A percentile compares a stretch with the other conserved stretches of the same genome.
phyloP scores from a whole-genome alignment of 306 rosid species.

The Pueraria montana region DNA sequence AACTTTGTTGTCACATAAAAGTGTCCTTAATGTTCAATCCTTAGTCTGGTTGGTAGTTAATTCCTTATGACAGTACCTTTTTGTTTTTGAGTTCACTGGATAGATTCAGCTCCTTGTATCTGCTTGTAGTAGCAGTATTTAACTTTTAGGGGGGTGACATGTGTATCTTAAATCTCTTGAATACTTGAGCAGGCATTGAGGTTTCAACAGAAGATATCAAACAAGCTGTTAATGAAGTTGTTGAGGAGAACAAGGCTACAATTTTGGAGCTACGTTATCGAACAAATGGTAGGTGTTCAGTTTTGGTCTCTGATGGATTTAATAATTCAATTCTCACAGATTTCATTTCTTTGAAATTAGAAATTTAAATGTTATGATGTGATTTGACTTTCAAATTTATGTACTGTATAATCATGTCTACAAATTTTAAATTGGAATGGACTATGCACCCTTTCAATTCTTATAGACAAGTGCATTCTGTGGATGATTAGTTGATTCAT shows the following conservation, averaged over 20 bases:
- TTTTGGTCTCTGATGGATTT: conserved; percentile 11
- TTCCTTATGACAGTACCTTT: conserved; percentile 1
- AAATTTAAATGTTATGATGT: neutral
- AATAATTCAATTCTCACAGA: conserved; percentile 16
- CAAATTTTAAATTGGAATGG: conserved; percentile 15
- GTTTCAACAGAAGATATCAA: conserved; percentile 81
- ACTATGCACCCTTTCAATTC: conserved; percentile 2
- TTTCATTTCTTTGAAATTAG: conserved; percentile 15
- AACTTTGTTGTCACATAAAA: neutral
- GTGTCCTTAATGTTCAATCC: conserved; percentile 20
- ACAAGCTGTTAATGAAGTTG: conserved; percentile 68
- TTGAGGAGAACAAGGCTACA: conserved; percentile 74
- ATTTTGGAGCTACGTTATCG: conserved; percentile 84
- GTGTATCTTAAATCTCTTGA: conserved; percentile 26
- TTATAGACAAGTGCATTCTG: neutral
- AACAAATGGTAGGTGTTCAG: conserved; percentile 65
- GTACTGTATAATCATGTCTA: neutral
- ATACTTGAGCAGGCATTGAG: conserved; percentile 72
- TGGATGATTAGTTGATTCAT: conserved; percentile 13
- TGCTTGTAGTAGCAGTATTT: conserved; percentile 20
- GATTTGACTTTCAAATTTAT: conserved; percentile 6
- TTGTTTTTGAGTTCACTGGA: neutral
- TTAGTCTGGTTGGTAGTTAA: conserved; percentile 15
- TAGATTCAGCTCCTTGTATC: conserved; percentile 1
- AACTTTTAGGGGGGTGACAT: conserved; percentile 2